These are phyloP conservation scores for Linnemannia zychae DNA, from an alignment of 192 early-diverging fungal genomes.

Conservation along the genomic window DNA sequence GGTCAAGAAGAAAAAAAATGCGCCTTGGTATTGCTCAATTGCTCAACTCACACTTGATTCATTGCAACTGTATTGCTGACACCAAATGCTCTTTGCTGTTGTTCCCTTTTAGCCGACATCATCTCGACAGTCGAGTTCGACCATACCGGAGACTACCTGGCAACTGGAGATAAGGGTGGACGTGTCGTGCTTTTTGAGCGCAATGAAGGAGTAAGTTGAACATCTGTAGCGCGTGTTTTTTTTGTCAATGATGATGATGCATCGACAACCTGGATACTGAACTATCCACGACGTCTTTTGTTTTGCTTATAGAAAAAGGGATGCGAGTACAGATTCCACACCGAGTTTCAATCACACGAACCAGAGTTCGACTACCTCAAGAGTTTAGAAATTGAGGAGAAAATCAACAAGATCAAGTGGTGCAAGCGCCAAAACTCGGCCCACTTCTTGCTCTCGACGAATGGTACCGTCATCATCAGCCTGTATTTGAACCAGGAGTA, in stretches of 20 bases:
- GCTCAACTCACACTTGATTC: not conserved
- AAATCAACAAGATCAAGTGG: conserved; percentile 99
- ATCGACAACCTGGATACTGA: not conserved
- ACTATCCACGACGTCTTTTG: not conserved
- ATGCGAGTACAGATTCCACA: conserved; percentile 99
- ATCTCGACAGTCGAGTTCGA: conserved; percentile 99
- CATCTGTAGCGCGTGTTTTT: not conserved
- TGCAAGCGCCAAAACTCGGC: conserved; percentile 96
- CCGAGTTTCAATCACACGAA: conserved; percentile 99
- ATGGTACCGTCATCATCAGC: conserved; percentile 67
- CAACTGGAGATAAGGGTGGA: conserved; percentile 98
- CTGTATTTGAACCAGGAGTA: not conserved
- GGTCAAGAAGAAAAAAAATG: not conserved
- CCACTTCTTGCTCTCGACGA: conserved; percentile 97
- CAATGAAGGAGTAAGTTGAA: conserved; percentile 89
- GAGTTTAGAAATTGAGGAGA: conserved; percentile 99
- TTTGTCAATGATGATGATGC: not conserved
- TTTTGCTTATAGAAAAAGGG: conserved; percentile 88
- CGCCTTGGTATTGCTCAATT: not conserved
- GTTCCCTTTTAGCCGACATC: conserved; percentile 85
- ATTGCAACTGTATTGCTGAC: not conserved
- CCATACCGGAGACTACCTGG: conserved; percentile 95
- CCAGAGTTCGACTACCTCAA: conserved; percentile 99
- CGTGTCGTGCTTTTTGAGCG: conserved; percentile 98
- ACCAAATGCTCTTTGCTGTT: not conserved